A percentile compares a stretch with the other conserved stretches of the same genome.
Evolutionary conservation across 2,329 filamentous ascomycete genomes (phyloP).

Genomic region (Pestalotiopsis sp.): DNA sequence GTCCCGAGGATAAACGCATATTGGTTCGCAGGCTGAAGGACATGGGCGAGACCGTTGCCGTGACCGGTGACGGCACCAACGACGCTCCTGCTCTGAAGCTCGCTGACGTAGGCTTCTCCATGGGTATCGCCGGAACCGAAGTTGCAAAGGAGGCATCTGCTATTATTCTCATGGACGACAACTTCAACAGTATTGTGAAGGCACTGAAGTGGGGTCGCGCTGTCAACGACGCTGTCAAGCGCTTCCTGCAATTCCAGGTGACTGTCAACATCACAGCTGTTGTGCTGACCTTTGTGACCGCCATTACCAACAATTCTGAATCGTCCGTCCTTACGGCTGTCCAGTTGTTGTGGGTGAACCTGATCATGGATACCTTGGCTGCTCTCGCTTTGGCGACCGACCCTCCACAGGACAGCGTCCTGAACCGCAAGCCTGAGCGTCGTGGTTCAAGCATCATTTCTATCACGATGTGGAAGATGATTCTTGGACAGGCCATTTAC

Average conservation of each 20-base stretch:
- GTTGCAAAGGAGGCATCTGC: conserved; percentile 85
- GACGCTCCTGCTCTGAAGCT: conserved; percentile 81
- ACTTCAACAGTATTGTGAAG: conserved; percentile 85
- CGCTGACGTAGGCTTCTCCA: conserved; percentile 83
- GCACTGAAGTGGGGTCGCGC: conserved; percentile 80
- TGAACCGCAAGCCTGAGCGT: conserved; percentile 73
- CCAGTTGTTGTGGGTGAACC: conserved; percentile 92
- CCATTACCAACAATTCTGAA: conserved; percentile 71
- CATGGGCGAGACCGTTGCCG: conserved; percentile 76
- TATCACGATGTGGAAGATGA: conserved; percentile 99
- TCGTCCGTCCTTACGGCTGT: conserved; percentile 82
- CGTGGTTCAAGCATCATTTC: conserved; percentile 71
- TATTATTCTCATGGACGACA: conserved; percentile 87
- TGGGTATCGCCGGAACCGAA: conserved; percentile 83
- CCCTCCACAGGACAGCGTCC: conserved; percentile 79
- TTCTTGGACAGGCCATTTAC: conserved; percentile 88
- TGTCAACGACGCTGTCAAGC: conserved; percentile 78
- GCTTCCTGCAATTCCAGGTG: conserved; percentile 77
- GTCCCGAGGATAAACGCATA: conserved; percentile 76
- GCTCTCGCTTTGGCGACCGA: conserved; percentile 88
- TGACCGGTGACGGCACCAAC: conserved; percentile 84
- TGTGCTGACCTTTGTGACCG: conserved; percentile 82
- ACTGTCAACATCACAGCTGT: conserved; percentile 94
- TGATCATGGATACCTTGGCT: conserved; percentile 97
- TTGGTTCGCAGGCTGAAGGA: conserved; percentile 73